A percentile compares a stretch with the other conserved stretches of the same genome.
Conservation (phyloP, 1,284 basidiomycete genomes). For the Leccinum subatratum region DNA sequence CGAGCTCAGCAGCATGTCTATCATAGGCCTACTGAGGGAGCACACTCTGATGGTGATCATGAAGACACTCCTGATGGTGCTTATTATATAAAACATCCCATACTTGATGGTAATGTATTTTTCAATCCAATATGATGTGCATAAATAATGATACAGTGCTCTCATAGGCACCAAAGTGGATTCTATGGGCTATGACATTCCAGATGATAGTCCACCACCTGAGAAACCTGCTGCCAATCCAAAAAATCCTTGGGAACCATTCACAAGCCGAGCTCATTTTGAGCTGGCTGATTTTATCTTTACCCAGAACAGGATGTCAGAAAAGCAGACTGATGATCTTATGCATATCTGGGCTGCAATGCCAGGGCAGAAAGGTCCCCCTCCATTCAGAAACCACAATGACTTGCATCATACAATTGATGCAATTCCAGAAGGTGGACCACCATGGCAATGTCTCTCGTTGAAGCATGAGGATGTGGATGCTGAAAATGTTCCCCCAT, state of each 20-base stretch:
- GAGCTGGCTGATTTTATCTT: neutral
- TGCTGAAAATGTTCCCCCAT: neutral
- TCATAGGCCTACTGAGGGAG: neutral
- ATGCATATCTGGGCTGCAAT: neutral
- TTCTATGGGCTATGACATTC: neutral
- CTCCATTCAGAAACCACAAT: neutral
- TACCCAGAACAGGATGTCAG: neutral
- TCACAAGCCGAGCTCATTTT: neutral
- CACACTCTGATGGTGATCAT: neutral
- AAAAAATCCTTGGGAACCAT: neutral
- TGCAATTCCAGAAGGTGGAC: neutral
- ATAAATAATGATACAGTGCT: too few species aligned
- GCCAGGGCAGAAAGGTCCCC: neutral
- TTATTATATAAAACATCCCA: conserved; percentile 1
- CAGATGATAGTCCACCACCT: neutral
- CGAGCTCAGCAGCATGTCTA: neutral
- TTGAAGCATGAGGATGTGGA: neutral
- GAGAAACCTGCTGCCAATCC: neutral
- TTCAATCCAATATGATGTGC: too few species aligned
- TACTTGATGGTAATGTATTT: neutral
- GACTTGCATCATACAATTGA: neutral
- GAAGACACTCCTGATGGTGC: neutral
- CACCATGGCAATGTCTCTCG: neutral
- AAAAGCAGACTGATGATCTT: neutral
- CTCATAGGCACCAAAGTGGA: neutral